Conservation (phyloP, 208 protist genomes). For the Zelonia costaricensis region DNA sequence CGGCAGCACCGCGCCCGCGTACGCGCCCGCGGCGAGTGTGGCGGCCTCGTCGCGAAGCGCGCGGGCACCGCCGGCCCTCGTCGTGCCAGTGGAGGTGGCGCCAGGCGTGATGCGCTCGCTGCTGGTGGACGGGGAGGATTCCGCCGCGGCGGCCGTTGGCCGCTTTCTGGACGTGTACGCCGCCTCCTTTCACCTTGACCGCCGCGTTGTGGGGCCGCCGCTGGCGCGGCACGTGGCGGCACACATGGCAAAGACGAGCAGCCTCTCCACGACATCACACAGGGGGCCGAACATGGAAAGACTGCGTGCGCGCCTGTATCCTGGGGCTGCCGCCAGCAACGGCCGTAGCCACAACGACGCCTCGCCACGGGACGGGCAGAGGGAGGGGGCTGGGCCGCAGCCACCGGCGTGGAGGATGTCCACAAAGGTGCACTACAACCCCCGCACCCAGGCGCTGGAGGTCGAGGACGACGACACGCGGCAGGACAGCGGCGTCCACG, state of each 20-base stretch:
- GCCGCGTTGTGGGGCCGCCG: neutral
- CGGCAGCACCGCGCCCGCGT: no score
- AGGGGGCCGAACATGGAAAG: neutral
- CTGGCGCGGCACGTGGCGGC: neutral
- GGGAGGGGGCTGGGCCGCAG: neutral
- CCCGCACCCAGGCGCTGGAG: neutral
- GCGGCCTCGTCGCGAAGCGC: no score
- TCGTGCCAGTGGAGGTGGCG: neutral
- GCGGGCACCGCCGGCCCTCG: no score
- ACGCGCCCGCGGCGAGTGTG: no score
- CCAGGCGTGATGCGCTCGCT: neutral
- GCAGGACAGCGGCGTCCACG: neutral
- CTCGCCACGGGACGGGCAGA: no score
- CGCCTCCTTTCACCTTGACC: neutral
- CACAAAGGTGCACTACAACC: neutral
- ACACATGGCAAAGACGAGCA: neutral
- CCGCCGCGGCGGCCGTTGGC: neutral
- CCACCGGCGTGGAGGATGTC: constrained; percentile 8
- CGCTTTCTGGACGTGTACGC: neutral
- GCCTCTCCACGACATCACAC: neutral
- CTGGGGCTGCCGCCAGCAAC: neutral
- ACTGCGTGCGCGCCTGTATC: neutral
- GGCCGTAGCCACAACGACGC: neutral
- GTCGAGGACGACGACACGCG: no score
- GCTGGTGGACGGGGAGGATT: neutral